A percentile compares a stretch with the other conserved stretches of the same genome.
Evolutionary conservation across 75 land plant species (phyloP).

Genomic region (Azolla pinnata): DNA sequence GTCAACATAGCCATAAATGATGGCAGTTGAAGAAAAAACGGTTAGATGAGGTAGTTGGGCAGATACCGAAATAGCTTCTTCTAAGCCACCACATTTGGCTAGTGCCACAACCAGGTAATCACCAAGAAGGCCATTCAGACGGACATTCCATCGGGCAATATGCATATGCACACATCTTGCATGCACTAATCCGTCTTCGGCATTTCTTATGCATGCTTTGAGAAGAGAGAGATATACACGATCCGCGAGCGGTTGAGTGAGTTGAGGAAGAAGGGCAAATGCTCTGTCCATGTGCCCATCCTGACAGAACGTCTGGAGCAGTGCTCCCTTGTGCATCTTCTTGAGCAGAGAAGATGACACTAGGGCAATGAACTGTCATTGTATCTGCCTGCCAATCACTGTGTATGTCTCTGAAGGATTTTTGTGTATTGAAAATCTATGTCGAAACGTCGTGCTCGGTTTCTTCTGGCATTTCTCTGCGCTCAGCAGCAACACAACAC

Average conservation of each 20-base stretch:
- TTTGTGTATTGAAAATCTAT: too few relatives aligned
- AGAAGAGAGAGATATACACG: background rate
- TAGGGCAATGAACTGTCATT: too few relatives aligned
- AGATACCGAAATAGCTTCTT: background rate
- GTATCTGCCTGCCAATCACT: too few relatives aligned
- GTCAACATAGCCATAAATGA: background rate
- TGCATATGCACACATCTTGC: background rate
- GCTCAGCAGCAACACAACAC: too few relatives aligned
- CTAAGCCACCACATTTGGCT: background rate
- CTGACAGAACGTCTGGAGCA: background rate
- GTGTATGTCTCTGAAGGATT: too few relatives aligned
- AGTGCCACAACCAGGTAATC: background rate
- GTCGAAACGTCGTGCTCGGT: too few relatives aligned
- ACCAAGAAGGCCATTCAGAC: background rate
- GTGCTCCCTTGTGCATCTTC: too few relatives aligned
- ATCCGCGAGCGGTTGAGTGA: background rate
- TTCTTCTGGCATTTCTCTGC: too few relatives aligned
- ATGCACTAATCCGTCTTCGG: background rate
- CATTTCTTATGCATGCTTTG: background rate
- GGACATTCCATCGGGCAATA: background rate
- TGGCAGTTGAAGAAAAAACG: background rate
- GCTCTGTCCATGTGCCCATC: background rate
- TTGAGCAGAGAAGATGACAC: too few relatives aligned
- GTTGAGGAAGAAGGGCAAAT: background rate
- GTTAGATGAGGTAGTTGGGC: background rate